Conservation (phyloP, 371 early-diverging fungal genomes). For the Zychaea mexicana region DNA sequence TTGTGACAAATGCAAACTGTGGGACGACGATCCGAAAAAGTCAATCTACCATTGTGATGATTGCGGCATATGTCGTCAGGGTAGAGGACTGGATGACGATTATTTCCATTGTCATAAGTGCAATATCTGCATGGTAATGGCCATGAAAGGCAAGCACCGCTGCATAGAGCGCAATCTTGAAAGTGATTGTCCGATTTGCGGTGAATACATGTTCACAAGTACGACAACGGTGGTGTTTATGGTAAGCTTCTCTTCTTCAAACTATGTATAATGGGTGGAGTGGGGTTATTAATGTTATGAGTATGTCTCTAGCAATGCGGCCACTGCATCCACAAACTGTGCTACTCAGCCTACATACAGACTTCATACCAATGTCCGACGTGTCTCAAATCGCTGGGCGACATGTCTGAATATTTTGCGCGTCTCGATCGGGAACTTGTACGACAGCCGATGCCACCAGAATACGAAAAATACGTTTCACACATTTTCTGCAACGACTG, state of each 20-base stretch:
- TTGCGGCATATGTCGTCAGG: constrained; percentile 94
- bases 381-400: constrained; percentile 90
- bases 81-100: constrained; percentile 76
- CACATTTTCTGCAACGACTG: constrained; percentile 96
- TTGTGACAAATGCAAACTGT: constrained; percentile 92
- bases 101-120: constrained; percentile 96
- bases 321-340: constrained; percentile 92
- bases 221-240: constrained; percentile 84
- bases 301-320: constrained; percentile 84
- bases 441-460: constrained; percentile 88
- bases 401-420: constrained; percentile 83
- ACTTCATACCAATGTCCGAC: constrained; percentile 96
- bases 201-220: constrained; percentile 93
- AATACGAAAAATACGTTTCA: constrained; percentile 75
- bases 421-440: constrained; percentile 84
- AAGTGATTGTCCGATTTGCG: constrained; percentile 97
- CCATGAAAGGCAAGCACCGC: constrained; percentile 77
- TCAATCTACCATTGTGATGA: constrained; percentile 91
- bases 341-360: constrained; percentile 83
- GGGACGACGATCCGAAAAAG: constrained; percentile 85
- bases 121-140: constrained; percentile 88
- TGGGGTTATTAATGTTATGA: too few species aligned
- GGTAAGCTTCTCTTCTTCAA: constrained; percentile 54
- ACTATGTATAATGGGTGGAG: too few species aligned
- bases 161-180: constrained; percentile 94